Conservation (phyloP, 2,329 filamentous ascomycete genomes). For the Rasamsonia emersonii region DNA sequence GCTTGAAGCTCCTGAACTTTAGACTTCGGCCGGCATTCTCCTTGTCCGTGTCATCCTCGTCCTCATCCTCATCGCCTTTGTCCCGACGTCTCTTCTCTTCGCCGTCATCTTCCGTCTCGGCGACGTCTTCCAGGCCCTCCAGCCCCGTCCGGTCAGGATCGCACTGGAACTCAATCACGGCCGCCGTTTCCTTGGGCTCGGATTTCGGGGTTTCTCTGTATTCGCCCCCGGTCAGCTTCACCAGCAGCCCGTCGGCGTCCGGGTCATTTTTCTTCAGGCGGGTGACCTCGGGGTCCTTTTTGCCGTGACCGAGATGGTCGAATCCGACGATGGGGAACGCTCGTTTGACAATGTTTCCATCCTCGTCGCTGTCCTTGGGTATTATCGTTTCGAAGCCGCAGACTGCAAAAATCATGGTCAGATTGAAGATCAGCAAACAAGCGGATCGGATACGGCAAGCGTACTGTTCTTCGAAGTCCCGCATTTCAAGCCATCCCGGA, state of each 20-base stretch:
- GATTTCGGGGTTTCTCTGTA: conserved; percentile 41
- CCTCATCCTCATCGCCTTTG: conserved; percentile 13
- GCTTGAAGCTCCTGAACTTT: conserved; percentile 64
- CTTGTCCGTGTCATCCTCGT: conserved; percentile 18
- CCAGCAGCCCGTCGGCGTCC: conserved; percentile 60
- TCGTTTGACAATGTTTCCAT: conserved; percentile 40
- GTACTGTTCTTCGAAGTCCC: conserved; percentile 28
- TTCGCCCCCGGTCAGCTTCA: conserved; percentile 56
- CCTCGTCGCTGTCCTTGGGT: conserved; percentile 25
- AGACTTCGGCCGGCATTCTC: conserved; percentile 47
- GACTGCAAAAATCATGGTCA: conserved; percentile 44
- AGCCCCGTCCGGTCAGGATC: conserved; percentile 62
- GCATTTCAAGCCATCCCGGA: conserved; percentile 19
- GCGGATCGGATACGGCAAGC: conserved; percentile 3
- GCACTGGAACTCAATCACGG: conserved; percentile 80
- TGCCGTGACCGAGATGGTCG: conserved; percentile 44
- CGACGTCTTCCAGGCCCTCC: conserved; percentile 44
- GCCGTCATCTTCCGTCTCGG: conserved; percentile 20
- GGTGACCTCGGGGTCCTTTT: conserved; percentile 53
- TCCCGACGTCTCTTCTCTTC: conserved; percentile 9
- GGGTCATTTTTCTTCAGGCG: conserved; percentile 59
- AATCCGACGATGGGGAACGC: conserved; percentile 69
- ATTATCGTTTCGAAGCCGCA: conserved; percentile 56
- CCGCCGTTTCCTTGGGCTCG: conserved; percentile 49
- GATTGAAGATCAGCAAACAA: conserved; percentile 1